These are phyloP conservation scores for Suillus weaverae DNA, from an alignment of 768 basidiomycete species.

Conservation along the genomic window DNA sequence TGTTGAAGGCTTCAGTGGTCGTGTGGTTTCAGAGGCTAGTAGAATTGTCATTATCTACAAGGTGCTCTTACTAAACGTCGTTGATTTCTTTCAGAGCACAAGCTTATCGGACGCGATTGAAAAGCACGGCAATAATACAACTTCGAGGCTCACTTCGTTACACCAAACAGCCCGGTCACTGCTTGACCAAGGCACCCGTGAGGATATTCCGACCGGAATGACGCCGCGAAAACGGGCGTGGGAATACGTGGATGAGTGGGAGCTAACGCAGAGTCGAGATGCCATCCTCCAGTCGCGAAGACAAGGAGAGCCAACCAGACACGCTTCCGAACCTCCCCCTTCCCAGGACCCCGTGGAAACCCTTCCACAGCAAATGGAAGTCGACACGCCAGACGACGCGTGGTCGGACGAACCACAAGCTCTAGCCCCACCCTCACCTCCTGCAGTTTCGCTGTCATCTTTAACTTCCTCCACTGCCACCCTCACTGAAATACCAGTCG, in stretches of 20 bases:
- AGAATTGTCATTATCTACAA: not conserved
- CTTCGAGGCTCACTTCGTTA: conserved; percentile 46
- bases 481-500: conserved; percentile 16
- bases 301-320: conserved; percentile 30
- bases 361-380: conserved; percentile 31
- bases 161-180: conserved; percentile 52
- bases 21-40: conserved; percentile 55
- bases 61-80: not conserved
- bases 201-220: conserved; percentile 66
- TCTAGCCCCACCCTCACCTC: conserved; percentile 22
- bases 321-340: conserved; percentile 37
- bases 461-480: conserved; percentile 41
- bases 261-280: conserved; percentile 63
- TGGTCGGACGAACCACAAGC: conserved; percentile 10
- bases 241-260: conserved; percentile 72
- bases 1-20: conserved; percentile 42
- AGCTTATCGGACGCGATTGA: conserved; percentile 41
- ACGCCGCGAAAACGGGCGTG: conserved; percentile 79
- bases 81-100: conserved; percentile 37
- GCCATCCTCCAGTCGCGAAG: conserved; percentile 56
- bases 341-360: conserved; percentile 30
- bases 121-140: conserved; percentile 43
- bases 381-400: conserved; percentile 14
- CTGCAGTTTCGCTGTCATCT: conserved; percentile 34
- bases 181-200: conserved; percentile 55